Conservation (phyloP, 257 asterid genomes). For the Nicotiana tomentosiformis region DNA sequence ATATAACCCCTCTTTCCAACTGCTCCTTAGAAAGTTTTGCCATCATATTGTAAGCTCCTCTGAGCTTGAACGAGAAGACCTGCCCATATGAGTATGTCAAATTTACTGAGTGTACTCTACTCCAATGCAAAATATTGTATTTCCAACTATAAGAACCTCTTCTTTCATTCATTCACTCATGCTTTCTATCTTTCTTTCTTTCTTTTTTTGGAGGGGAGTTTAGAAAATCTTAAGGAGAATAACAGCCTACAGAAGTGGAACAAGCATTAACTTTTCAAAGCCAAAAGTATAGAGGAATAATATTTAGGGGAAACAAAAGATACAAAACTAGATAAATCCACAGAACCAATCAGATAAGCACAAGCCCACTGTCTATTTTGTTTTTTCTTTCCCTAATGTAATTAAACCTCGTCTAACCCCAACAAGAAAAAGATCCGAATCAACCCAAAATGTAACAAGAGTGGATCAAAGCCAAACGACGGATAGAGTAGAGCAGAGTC, state of each 20-base stretch:
- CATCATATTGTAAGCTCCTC: conserved; percentile 99
- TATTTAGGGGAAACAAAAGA: background rate
- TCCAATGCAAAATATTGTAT: background rate
- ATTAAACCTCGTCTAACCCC: background rate
- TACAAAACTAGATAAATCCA: background rate
- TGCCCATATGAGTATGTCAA: conserved; percentile 15
- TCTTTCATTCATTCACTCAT: background rate
- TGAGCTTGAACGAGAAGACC: conserved; percentile 90
- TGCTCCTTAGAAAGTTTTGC: conserved; percentile 73
- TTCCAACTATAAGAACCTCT: background rate
- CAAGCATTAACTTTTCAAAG: background rate
- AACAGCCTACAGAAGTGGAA: background rate
- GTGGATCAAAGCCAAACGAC: background rate
- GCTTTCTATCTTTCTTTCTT: no score
- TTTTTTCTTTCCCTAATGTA: background rate
- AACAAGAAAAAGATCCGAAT: background rate
- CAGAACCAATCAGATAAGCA: background rate
- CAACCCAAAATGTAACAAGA: background rate
- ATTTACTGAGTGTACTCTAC: background rate
- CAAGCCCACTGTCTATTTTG: background rate
- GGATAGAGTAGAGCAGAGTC: background rate
- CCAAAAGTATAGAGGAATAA: background rate
- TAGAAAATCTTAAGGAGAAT: background rate
- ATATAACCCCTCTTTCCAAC: conserved; percentile 74
- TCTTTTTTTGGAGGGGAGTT: background rate